A percentile compares a stretch with the other conserved stretches of the same genome.
These are phyloP conservation scores for Fusarium hainanense DNA, from an alignment of 2,329 filamentous ascomycete species.

Conservation along the genomic window DNA sequence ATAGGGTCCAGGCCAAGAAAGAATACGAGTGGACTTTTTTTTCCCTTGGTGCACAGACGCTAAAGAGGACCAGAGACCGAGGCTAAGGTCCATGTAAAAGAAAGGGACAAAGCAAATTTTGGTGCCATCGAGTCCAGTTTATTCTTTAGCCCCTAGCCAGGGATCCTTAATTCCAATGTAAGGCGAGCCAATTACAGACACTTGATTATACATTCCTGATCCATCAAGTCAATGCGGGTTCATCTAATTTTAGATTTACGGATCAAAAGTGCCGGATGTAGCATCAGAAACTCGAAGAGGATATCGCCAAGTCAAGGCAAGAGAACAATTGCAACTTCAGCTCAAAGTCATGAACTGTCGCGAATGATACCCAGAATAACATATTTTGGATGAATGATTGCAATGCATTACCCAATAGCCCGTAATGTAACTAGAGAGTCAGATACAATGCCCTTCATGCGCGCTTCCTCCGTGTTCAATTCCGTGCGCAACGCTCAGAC, in stretches of 20 bases:
- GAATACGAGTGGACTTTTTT: neutral
- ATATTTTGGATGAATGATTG: too few relatives aligned
- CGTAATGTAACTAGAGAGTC: neutral
- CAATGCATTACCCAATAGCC: neutral
- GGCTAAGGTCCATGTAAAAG: neutral
- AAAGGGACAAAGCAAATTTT: neutral
- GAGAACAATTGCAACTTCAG: neutral
- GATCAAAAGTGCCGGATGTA: neutral
- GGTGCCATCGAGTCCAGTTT: neutral
- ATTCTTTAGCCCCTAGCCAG: neutral
- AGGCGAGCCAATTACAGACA: neutral
- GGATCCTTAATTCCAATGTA: neutral
- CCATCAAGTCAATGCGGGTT: neutral
- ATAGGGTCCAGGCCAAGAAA: neutral
- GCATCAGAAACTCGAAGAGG: neutral
- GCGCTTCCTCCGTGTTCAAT: neutral
- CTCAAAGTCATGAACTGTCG: neutral
- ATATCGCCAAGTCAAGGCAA: neutral
- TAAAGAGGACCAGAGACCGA: neutral
- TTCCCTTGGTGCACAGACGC: neutral
- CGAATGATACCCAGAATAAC: too few relatives aligned
- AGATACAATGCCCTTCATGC: neutral
- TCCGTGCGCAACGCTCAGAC: neutral
- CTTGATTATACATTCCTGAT: neutral
- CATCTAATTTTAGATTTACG: slow-evolving; percentile 18